Conservation (phyloP, 805 yeast species). For the Nematodospora valgi region DNA sequence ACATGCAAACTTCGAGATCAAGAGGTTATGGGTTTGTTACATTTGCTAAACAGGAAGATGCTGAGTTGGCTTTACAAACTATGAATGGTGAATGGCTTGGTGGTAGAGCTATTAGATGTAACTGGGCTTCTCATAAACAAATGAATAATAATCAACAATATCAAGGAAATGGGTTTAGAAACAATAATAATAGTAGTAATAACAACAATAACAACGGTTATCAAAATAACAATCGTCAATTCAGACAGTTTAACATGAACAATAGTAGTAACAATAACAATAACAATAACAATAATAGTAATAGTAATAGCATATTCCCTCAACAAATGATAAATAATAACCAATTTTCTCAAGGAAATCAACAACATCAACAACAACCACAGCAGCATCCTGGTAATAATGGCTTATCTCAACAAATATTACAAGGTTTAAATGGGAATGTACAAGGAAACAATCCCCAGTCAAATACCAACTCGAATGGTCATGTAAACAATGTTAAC, state of each 20-base stretch:
- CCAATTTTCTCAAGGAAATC: neutral
- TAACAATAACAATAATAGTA: slow-evolving; percentile 5
- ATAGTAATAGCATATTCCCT: slow-evolving; percentile 2
- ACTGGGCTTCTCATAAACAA: slow-evolving; percentile 83
- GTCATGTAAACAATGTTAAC: slow-evolving; percentile 11
- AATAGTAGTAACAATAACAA: slow-evolving; percentile 3
- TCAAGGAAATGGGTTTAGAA: slow-evolving; percentile 12
- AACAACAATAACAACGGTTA: slow-evolving; percentile 12
- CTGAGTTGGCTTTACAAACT: slow-evolving; percentile 64
- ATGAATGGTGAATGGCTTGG: slow-evolving; percentile 74
- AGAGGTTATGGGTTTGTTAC: slow-evolving; percentile 91
- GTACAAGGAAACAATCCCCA: neutral
- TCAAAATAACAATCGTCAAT: slow-evolving; percentile 8
- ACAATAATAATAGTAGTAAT: slow-evolving; percentile 13
- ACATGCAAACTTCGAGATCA: slow-evolving; percentile 88
- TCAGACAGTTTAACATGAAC: slow-evolving; percentile 15
- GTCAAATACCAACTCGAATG: slow-evolving; percentile 12
- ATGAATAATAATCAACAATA: slow-evolving; percentile 15
- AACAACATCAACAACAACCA: slow-evolving; percentile 3
- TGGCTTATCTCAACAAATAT: neutral
- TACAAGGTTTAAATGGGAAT: neutral
- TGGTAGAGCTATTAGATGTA: slow-evolving; percentile 76
- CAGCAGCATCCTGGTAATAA: slow-evolving; percentile 9
- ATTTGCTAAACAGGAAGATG: slow-evolving; percentile 62
- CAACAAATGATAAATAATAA: slow-evolving; percentile 7